A percentile compares a stretch with the other conserved stretches of the same genome.
Evolutionary conservation across 441 rosid species (phyloP).

Genomic region (Adansonia rubrostipa): DNA sequence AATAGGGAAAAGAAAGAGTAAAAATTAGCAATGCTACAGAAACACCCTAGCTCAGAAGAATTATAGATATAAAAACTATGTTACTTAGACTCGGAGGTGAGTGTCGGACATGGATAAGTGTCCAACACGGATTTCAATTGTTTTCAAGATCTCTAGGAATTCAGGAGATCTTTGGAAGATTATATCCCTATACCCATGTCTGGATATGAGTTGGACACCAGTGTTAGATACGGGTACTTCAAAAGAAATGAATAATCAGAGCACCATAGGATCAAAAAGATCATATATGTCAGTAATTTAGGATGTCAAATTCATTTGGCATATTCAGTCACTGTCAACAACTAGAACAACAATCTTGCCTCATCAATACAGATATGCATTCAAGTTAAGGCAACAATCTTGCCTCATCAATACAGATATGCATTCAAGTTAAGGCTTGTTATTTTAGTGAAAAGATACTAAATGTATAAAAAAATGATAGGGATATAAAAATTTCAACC

Average conservation of each 20-base stretch:
- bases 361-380: not conserved
- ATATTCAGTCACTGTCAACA: not conserved
- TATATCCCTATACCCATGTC: no score
- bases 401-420: not conserved
- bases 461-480: conserved; percentile 1
- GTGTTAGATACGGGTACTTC: no score
- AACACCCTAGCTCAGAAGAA: not conserved
- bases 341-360: not conserved
- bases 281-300: not conserved
- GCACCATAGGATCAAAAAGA: not conserved
- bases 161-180: no score
- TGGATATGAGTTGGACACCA: no score
- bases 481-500: not conserved
- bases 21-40: not conserved
- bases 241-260: no score
- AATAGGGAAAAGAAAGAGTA: not conserved
- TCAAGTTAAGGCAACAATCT: not conserved
- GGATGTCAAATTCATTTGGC: not conserved
- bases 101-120: no score
- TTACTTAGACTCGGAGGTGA: no score
- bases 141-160: no score
- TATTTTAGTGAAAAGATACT: conserved; percentile 13
- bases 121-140: no score
- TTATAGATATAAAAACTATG: not conserved
- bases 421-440: not conserved